Percentiles rank a stretch among this genome's conserved stretches.
These are phyloP conservation scores for Saturnispora bothae DNA, from an alignment of 805 yeast species.

Conservation along the genomic window DNA sequence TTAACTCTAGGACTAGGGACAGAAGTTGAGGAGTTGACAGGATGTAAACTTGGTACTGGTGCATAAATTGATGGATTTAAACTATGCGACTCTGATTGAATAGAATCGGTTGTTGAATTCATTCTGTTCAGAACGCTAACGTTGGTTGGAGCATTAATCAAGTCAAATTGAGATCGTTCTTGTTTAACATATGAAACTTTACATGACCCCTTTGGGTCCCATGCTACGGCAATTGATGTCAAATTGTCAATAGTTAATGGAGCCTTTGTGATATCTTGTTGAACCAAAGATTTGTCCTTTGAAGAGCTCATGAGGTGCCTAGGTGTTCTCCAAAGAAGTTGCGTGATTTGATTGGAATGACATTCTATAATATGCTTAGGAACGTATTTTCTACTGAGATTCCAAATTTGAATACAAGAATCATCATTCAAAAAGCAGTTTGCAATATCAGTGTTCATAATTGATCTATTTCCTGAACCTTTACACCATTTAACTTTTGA, in stretches of 20 bases:
- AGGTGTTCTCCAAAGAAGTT: constrained; percentile 45
- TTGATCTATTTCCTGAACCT: constrained; percentile 28
- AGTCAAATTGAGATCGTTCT: constrained; percentile 33
- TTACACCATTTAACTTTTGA: constrained; percentile 65
- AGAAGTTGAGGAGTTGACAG: neutral
- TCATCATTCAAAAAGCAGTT: constrained; percentile 66
- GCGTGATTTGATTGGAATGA: constrained; percentile 43
- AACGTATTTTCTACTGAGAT: constrained; percentile 56
- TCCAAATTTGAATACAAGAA: constrained; percentile 58
- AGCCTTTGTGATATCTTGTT: constrained; percentile 36
- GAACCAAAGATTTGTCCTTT: constrained; percentile 38
- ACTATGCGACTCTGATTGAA: neutral
- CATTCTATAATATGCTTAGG: constrained; percentile 47
- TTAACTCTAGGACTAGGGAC: constrained; percentile 2
- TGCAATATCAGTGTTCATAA: constrained; percentile 59
- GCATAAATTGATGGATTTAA: neutral
- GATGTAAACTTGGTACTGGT: neutral
- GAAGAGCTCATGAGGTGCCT: constrained; percentile 38
- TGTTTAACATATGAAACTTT: constrained; percentile 45
- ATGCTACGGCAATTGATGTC: constrained; percentile 40
- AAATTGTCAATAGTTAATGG: constrained; percentile 40
- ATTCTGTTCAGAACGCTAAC: constrained; percentile 7
- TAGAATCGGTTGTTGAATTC: constrained; percentile 7
- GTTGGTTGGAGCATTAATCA: neutral
- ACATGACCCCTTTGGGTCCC: constrained; percentile 41